phyloP scores from a whole-genome alignment of 805 yeast species.

The Suhomyces vadensis region DNA sequence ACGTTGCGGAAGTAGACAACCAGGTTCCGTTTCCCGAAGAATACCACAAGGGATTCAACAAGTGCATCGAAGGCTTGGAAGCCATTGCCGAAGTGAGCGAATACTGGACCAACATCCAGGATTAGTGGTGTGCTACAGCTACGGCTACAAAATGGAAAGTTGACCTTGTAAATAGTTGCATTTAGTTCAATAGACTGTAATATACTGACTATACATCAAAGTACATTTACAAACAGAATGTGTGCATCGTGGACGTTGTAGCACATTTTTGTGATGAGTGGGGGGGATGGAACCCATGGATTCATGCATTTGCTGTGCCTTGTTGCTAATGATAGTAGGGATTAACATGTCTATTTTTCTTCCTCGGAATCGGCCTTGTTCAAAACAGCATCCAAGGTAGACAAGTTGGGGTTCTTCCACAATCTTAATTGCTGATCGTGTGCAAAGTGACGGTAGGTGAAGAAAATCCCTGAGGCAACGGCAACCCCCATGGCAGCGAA shows the following conservation, averaged over 20 bases:
- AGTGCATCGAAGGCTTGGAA: slow-evolving; percentile 62
- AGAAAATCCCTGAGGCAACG: slow-evolving; percentile 35
- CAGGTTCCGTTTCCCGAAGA: slow-evolving; percentile 57
- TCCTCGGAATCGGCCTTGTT: slow-evolving; percentile 32
- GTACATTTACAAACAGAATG: too few relatives aligned
- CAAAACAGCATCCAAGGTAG: slow-evolving; percentile 43
- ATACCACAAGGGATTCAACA: slow-evolving; percentile 50
- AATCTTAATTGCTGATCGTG: slow-evolving; percentile 47
- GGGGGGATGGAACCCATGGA: too few relatives aligned
- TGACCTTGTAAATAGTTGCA: not conserved
- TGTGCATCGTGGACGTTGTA: too few relatives aligned
- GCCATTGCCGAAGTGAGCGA: slow-evolving; percentile 84
- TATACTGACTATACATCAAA: too few relatives aligned
- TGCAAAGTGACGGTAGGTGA: slow-evolving; percentile 51
- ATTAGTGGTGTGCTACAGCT: too few relatives aligned
- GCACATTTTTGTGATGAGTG: too few relatives aligned
- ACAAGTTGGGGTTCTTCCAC: slow-evolving; percentile 47
- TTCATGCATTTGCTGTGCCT: not conserved
- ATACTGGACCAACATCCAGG: slow-evolving; percentile 66
- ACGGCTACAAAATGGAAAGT: too few relatives aligned
- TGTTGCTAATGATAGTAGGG: not conserved
- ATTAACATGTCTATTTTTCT: not conserved
- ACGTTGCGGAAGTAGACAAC: slow-evolving; percentile 62
- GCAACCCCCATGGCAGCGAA: slow-evolving; percentile 48
- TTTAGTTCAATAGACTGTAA: too few relatives aligned